phyloP scores from a whole-genome alignment of 805 yeast species.

The Saturnispora silvae region DNA sequence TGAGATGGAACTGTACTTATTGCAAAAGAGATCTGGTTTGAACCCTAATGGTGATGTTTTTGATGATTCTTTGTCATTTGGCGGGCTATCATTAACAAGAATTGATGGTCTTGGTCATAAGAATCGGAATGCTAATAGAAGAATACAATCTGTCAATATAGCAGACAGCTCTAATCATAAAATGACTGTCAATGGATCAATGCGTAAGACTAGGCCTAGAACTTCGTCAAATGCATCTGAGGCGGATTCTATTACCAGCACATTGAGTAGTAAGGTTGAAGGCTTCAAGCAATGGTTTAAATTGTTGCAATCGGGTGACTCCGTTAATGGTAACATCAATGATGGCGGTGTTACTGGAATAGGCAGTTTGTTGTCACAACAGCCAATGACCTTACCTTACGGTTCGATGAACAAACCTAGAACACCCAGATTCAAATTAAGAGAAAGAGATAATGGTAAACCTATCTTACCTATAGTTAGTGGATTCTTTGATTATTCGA shows the following conservation, averaged over 20 bases:
- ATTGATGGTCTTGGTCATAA: too few species aligned
- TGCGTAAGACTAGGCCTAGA: neutral
- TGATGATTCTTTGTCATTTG: slow-evolving; percentile 2
- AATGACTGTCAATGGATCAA: neutral
- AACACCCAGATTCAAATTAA: slow-evolving; percentile 43
- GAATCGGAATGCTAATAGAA: slow-evolving; percentile 10
- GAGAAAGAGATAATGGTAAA: slow-evolving; percentile 20
- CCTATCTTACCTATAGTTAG: slow-evolving; percentile 48
- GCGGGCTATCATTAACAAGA: neutral
- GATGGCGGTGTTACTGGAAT: slow-evolving; percentile 16
- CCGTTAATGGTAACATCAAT: slow-evolving; percentile 8
- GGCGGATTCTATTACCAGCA: slow-evolving; percentile 11
- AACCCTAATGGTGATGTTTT: neutral
- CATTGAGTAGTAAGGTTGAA: slow-evolving; percentile 9
- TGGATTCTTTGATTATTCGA: slow-evolving; percentile 60
- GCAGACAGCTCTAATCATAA: slow-evolving; percentile 8
- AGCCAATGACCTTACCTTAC: slow-evolving; percentile 22
- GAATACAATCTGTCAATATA: slow-evolving; percentile 20
- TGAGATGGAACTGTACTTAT: slow-evolving; percentile 54
- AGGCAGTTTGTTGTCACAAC: slow-evolving; percentile 17
- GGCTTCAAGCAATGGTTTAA: slow-evolving; percentile 16
- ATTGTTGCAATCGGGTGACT: slow-evolving; percentile 14
- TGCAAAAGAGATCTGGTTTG: slow-evolving; percentile 32
- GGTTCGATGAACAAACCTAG: slow-evolving; percentile 43
- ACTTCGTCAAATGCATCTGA: slow-evolving; percentile 8